Evolutionary conservation across 2,329 filamentous ascomycete genomes (phyloP).

Genomic region (Diaporthe aspalathi): DNA sequence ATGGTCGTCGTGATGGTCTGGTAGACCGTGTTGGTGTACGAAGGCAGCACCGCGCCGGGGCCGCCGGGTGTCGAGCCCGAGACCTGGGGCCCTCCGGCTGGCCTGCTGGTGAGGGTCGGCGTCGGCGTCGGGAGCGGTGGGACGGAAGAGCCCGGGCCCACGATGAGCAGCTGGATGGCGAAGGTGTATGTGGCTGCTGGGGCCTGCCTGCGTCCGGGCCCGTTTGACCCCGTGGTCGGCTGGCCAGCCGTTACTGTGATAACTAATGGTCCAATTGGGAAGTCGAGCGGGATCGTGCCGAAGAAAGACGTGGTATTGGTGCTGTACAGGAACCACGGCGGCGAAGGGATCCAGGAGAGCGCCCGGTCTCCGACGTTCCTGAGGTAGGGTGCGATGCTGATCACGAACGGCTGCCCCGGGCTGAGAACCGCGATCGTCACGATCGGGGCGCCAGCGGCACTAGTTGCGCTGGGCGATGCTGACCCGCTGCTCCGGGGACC

Average conservation of each 20-base stretch:
- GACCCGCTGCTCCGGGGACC: not conserved
- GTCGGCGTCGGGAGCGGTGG: not conserved
- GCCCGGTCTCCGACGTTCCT: not conserved
- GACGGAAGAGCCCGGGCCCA: not conserved
- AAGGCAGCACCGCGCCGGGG: not conserved
- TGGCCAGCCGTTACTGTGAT: constrained; percentile 22
- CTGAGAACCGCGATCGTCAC: not conserved
- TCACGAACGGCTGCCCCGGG: not conserved
- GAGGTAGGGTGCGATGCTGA: constrained; percentile 1
- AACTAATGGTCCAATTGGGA: not conserved
- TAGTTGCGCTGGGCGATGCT: constrained; percentile 1
- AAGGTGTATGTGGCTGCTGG: constrained; percentile 7
- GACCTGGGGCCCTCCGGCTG: not conserved
- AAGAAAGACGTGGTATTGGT: not conserved
- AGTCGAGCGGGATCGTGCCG: constrained; percentile 11
- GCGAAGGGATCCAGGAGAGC: constrained; percentile 10
- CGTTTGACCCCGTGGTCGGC: constrained; percentile 1
- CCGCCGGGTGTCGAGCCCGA: no score
- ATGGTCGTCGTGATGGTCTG: constrained; percentile 23
- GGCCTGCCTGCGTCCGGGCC: constrained; percentile 1
- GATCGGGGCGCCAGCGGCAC: not conserved
- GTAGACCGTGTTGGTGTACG: constrained; percentile 36
- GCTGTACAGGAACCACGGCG: constrained; percentile 8
- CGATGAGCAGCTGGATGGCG: constrained; percentile 11
- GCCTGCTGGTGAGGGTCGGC: not conserved